phyloP scores from a whole-genome alignment of 371 early-diverging fungal species.

The Coemansia sp. region DNA sequence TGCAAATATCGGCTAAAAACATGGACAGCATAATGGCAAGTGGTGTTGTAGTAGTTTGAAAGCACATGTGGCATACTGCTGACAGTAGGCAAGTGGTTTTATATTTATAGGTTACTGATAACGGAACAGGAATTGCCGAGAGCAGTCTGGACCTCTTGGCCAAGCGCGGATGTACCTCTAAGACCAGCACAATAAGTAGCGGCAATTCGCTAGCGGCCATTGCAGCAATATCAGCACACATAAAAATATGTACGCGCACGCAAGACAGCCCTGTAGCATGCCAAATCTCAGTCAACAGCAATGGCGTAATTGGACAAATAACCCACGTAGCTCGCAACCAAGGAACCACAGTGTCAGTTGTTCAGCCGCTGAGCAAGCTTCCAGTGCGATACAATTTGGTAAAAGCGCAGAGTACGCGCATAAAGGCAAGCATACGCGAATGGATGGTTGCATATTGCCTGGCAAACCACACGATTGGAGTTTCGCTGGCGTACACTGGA shows the following conservation, averaged over 20 bases:
- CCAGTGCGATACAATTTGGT: slow-evolving; percentile 28
- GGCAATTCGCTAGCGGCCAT: slow-evolving; percentile 32
- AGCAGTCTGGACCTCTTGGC: slow-evolving; percentile 15
- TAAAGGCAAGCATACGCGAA: slow-evolving; percentile 14
- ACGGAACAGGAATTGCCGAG: slow-evolving; percentile 19
- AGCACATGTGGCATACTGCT: not conserved
- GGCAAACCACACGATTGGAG: slow-evolving; percentile 17
- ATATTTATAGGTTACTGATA: slow-evolving; percentile 23
- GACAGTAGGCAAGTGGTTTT: not conserved
- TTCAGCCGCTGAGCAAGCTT: slow-evolving; percentile 28
- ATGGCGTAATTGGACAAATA: not conserved
- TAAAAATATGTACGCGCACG: slow-evolving; percentile 25
- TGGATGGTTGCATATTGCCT: slow-evolving; percentile 22
- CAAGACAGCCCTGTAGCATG: slow-evolving; percentile 6
- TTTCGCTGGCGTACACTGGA: slow-evolving; percentile 6
- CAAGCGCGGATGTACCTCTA: slow-evolving; percentile 25
- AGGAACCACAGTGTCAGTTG: slow-evolving; percentile 26
- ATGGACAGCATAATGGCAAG: slow-evolving; percentile 27
- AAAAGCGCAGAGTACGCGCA: slow-evolving; percentile 23
- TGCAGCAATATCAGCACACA: slow-evolving; percentile 11
- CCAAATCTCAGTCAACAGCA: slow-evolving; percentile 9
- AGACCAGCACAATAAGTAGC: not conserved
- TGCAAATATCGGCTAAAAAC: slow-evolving; percentile 9
- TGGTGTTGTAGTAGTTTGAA: not conserved
- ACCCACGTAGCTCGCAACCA: slow-evolving; percentile 16